A percentile compares a stretch with the other conserved stretches of the same genome.
Evolutionary conservation across 768 basidiomycete genomes (phyloP).

Genomic region (Phaeolepiota aurea): DNA sequence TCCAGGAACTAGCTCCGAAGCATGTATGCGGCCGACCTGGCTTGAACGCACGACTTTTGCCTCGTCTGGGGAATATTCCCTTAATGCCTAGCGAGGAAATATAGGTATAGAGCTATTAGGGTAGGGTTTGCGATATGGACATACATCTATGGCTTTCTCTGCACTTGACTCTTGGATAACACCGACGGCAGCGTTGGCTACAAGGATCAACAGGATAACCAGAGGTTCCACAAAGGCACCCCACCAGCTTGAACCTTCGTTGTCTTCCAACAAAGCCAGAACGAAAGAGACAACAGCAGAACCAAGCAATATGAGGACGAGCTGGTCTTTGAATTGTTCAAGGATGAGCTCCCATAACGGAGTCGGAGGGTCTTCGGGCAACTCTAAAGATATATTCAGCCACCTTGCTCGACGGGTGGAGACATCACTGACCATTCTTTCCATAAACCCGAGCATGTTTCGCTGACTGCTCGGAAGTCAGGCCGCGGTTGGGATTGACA

Average conservation of each 20-base stretch:
- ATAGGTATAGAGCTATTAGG: slow-evolving; percentile 2
- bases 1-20: slow-evolving; percentile 87
- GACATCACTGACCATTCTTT: slow-evolving; percentile 60
- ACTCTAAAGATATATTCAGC: slow-evolving; percentile 38
- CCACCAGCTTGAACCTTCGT: slow-evolving; percentile 52
- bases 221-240: slow-evolving; percentile 93
- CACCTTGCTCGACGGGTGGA: neutral
- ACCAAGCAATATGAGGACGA: slow-evolving; percentile 92
- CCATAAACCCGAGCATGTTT: slow-evolving; percentile 77
- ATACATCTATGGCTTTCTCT: slow-evolving; percentile 93
- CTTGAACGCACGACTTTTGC: slow-evolving; percentile 82
- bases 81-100: slow-evolving; percentile 61
- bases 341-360: slow-evolving; percentile 91
- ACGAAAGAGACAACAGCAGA: slow-evolving; percentile 93
- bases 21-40: slow-evolving; percentile 64
- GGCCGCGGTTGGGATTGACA: slow-evolving; percentile 55
- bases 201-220: slow-evolving; percentile 91
- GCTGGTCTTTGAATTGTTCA: slow-evolving; percentile 99
- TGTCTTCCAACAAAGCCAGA: slow-evolving; percentile 80
- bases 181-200: slow-evolving; percentile 96
- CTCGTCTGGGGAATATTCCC: slow-evolving; percentile 96
- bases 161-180: slow-evolving; percentile 96
- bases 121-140: slow-evolving; percentile 18
- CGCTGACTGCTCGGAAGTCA: slow-evolving; percentile 57
- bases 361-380: slow-evolving; percentile 88